Evolutionary conservation across 345 rosid genomes (phyloP), one percentile per base, ranked within the genome.

Genomic region (Pistacia vera): DNA sequence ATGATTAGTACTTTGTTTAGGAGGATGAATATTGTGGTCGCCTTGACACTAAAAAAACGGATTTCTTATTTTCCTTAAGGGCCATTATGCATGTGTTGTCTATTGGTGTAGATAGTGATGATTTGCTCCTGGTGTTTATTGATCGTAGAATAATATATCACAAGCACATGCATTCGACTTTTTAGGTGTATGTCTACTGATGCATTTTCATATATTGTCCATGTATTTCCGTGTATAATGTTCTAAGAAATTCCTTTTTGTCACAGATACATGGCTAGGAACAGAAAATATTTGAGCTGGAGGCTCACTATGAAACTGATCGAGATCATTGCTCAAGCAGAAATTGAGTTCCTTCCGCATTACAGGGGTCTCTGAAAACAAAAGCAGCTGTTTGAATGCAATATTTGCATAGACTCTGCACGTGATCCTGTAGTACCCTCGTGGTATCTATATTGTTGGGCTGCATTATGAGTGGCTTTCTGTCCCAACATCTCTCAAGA

Each of bases 361-460:
- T 11, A 55, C 48, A 9, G 73, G 48, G 66, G 77, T 80, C 6
- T 58, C 82, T 18, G 85, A 86, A 22, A 76, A 72, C 41, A 82
- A 77, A 44, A 77, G 67, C 20, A 90, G 90, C 11, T 80, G 83
- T 77, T 90, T 90, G 14, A 90, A 92, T 56, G 98, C 86, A 93
- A 90, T 65, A 93, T 93, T 2, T 93, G 97, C 79, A 85, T 93
- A 5, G 91, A 93, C n/a, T 85, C 85, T 1, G 97, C 92, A 0
- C 80, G 71, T 30, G 97, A 93, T 36, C 98, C 98, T 0, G 92
- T 93, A 0, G 91, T 66, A 93, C 97, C 28, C 93, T 89, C 66
- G 98, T 41, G 98, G 98, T 52, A 93, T 72, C 83, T 93, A 56
- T 93, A 85, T 81, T 93, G 98, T 82, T 93, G 97, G 98, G 89